Evolutionary conservation across 768 basidiomycete genomes (phyloP).

Genomic region (Panus rudis): DNA sequence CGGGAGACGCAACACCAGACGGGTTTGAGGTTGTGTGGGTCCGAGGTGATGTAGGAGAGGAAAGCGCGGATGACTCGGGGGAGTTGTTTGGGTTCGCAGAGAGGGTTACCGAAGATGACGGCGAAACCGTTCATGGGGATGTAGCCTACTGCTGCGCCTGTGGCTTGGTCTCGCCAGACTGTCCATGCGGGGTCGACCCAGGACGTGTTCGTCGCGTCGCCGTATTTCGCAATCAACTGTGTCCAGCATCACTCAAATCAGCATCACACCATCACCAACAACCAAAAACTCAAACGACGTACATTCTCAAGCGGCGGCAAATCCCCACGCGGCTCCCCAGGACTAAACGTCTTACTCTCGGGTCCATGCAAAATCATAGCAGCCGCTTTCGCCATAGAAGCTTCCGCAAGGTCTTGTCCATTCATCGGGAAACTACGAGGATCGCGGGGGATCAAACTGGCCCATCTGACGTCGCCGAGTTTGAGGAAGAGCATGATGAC

Average conservation of each 20-base stretch:
- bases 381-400: constrained; percentile 16
- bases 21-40: constrained; percentile 39
- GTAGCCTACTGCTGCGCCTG: constrained; percentile 58
- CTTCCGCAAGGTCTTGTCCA: constrained; percentile 20
- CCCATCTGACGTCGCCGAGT: constrained; percentile 88
- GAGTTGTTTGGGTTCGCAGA: constrained; percentile 33
- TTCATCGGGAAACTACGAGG: constrained; percentile 66
- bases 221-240: constrained; percentile 53
- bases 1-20: constrained; percentile 57
- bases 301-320: constrained; percentile 27
- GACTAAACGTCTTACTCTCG: constrained; percentile 20
- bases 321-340: constrained; percentile 18
- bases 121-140: constrained; percentile 44
- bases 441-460: constrained; percentile 92
- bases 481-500: constrained; percentile 97
- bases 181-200: constrained; percentile 56
- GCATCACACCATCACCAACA: not conserved
- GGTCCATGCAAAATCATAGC: constrained; percentile 23
- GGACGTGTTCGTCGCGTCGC: constrained; percentile 61
- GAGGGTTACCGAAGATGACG: constrained; percentile 61
- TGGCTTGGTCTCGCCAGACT: constrained; percentile 44
- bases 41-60: constrained; percentile 32
- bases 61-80: constrained; percentile 41
- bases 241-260: no score
- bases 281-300: constrained; percentile 5